A percentile compares a stretch with the other conserved stretches of the same genome.
phyloP scores from a whole-genome alignment of 257 asterid genomes.

The Nicotiana sylvestris region DNA sequence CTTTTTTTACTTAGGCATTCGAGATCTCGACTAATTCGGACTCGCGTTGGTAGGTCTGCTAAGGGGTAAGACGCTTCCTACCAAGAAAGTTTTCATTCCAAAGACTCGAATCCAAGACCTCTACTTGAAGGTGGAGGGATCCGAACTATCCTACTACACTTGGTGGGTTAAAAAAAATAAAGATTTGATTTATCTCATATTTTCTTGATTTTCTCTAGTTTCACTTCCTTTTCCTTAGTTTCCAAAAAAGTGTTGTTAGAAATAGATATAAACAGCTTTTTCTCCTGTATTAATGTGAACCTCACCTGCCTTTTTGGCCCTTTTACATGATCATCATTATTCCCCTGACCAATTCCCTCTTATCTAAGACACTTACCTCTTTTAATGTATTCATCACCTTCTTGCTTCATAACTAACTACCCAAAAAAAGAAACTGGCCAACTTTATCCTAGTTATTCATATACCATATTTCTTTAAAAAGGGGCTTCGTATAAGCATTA shows the following conservation, averaged over 20 bases:
- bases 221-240: not conserved
- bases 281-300: not conserved
- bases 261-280: not conserved
- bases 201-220: not conserved
- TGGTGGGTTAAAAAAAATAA: too few species aligned
- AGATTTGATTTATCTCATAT: not conserved
- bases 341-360: not conserved
- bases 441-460: constrained; percentile 20
- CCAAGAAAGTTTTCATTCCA: too few species aligned
- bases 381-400: constrained; percentile 51
- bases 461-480: constrained; percentile 14
- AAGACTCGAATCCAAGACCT: too few species aligned
- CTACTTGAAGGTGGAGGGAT: too few species aligned
- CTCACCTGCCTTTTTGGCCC: constrained; percentile 1
- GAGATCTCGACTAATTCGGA: too few species aligned
- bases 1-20: too few species aligned
- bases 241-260: not conserved
- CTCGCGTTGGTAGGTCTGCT: too few species aligned
- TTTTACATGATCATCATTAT: constrained; percentile 12
- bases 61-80: too few species aligned
- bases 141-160: too few species aligned
- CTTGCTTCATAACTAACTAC: constrained; percentile 38
- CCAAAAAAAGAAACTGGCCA: not conserved
- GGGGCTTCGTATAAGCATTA: constrained; percentile 9
- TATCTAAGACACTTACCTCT: not conserved